Evolutionary conservation across 768 basidiomycete genomes (phyloP).

Genomic region (Candolleomyces efflorescens): DNA sequence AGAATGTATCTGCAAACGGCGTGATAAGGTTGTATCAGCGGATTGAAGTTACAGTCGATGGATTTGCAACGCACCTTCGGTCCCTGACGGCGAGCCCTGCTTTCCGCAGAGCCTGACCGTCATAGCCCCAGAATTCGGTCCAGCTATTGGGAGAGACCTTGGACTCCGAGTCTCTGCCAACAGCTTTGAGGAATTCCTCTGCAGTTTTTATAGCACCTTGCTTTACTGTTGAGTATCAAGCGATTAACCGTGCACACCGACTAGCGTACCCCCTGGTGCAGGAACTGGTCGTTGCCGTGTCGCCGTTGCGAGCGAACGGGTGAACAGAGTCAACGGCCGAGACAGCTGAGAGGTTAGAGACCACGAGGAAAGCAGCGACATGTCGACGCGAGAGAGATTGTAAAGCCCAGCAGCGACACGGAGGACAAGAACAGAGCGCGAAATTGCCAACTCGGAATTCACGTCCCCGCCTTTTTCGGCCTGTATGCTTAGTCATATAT

Average conservation of each 20-base stretch:
- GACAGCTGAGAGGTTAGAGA: background rate
- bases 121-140: constrained; percentile 66
- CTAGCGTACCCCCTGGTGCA: constrained; percentile 28
- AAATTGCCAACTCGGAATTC: too few species aligned
- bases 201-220: constrained; percentile 53
- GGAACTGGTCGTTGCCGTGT: constrained; percentile 24
- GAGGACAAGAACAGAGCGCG: background rate
- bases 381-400: background rate
- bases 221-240: constrained; percentile 1
- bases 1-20: constrained; percentile 60
- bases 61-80: constrained; percentile 49
- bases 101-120: constrained; percentile 55
- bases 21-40: too few species aligned
- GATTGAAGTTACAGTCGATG: background rate
- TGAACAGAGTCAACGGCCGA: background rate
- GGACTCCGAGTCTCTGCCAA: constrained; percentile 64
- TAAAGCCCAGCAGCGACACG: too few species aligned
- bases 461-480: too few species aligned
- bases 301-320: background rate
- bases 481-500: too few species aligned
- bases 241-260: constrained; percentile 10
- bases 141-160: constrained; percentile 65
- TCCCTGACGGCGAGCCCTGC: constrained; percentile 65
- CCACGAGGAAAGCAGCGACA: background rate
- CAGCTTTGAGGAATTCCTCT: constrained; percentile 63